Evolutionary conservation across 768 basidiomycete species (phyloP).

Genomic region (Auricularia sp.): DNA sequence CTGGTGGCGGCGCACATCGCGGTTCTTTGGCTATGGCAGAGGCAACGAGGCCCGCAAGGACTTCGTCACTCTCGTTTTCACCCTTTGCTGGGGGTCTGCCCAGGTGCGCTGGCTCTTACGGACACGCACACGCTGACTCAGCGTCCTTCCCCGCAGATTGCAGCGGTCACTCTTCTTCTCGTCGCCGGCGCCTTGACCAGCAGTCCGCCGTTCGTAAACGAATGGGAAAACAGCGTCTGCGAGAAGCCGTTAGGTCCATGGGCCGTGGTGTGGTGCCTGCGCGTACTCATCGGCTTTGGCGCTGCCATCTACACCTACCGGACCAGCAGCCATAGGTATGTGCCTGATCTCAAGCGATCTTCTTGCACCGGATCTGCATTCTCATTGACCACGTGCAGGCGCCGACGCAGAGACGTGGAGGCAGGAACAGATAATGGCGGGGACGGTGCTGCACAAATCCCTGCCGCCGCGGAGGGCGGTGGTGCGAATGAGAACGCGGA

Average conservation of each 20-base stretch:
- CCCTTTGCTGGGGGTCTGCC: not conserved
- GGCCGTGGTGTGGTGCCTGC: conserved; percentile 5
- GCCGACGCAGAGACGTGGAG: not conserved
- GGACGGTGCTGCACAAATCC: not conserved
- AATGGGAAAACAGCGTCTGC: conserved; percentile 4
- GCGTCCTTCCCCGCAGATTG: not conserved
- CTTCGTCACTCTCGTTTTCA: not conserved
- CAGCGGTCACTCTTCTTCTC: not conserved
- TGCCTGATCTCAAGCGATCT: not conserved
- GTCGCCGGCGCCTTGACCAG: not conserved
- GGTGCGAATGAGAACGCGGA: not conserved
- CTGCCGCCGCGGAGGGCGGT: not conserved
- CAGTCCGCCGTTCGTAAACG: not conserved
- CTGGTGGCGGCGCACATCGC: not conserved
- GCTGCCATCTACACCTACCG: not conserved
- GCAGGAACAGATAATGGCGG: not conserved
- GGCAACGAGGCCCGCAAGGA: conserved; percentile 1
- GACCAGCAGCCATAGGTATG: not conserved
- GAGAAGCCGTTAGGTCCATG: conserved; percentile 4
- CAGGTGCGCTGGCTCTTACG: not conserved
- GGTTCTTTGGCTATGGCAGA: not conserved
- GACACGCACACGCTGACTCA: not conserved
- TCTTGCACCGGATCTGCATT: not conserved
- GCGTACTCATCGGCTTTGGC: conserved; percentile 1
- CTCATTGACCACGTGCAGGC: not conserved